Base-by-base conservation (phyloP, 352 stramenopile species). In the Pythium coloratum region DNA sequence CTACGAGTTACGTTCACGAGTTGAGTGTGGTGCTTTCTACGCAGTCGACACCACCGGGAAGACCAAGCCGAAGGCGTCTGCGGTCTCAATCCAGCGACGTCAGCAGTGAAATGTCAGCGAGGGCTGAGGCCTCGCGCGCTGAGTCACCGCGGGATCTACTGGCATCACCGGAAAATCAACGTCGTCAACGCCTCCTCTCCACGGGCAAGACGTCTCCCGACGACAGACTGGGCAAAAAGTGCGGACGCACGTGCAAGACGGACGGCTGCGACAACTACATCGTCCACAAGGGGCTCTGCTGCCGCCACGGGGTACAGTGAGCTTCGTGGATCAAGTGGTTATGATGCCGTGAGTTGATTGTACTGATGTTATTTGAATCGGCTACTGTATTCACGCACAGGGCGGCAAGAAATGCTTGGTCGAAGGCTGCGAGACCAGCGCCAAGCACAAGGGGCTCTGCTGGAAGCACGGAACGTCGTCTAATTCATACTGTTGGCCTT, bases 331-430 rank as follows among this genome's bases (percentile, higher is more conserved):
- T 12, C 24, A 6, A 44, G 13, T 28, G 14, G 46, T 12, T 32
- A n/a, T 16, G 18, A 26, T 4, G 49, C 12, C 18, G 26, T 32
- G 8, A 34, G 36, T 44, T 12, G 20, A 56, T 4, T 32, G 34
- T 61, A 26, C 26, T 32, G 53, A 34, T 16, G 30, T 34, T 6
- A 24, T 40, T 18, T 14, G 12, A 14, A 50, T 38, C 49, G 14
- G 0, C 54, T 24, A 24, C 20, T 24, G 20, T 24, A 24, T 24
- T 24, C 16, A 33, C 14, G 6, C 8, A 24, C 40, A 86, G 77
- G 77, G 77, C 16, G 77, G 73, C 26, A 86, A 86, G 66, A 71
- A 76, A 32, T 86, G 77, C 42, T 70, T 62, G 0, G 38, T 71
- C 13, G 66, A 77, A 60, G 76, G 73, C 42, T 86, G 77, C 58